Conservation (phyloP, 176 grass and related monocot genomes). For the Bonia amplexicaulis region DNA sequence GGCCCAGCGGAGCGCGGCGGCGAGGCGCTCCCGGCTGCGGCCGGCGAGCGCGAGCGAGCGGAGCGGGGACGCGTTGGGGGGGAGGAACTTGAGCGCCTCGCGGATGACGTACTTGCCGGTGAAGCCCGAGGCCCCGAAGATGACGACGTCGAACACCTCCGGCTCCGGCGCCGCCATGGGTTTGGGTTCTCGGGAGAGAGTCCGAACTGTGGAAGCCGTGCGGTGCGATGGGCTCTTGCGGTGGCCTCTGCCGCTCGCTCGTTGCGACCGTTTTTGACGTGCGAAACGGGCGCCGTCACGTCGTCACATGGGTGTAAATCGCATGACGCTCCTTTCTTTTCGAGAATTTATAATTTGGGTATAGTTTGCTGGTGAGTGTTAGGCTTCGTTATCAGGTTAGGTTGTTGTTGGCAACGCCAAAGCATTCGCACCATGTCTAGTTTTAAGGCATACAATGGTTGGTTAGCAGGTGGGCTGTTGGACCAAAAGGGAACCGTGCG, state of each 20-base stretch:
- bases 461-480: too few species aligned
- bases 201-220: background rate
- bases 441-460: too few species aligned
- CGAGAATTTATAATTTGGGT: too few species aligned
- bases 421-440: too few species aligned
- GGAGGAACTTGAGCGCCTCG: slow-evolving; percentile 70
- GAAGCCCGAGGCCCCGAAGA: slow-evolving; percentile 92
- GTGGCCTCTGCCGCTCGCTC: background rate
- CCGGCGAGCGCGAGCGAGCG: slow-evolving; percentile 66
- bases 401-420: too few species aligned
- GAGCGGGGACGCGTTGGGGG: slow-evolving; percentile 33
- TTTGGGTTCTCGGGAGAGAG: background rate
- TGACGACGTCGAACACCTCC: slow-evolving; percentile 71
- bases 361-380: too few species aligned
- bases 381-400: too few species aligned
- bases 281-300: background rate
- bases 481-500: too few species aligned
- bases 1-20: slow-evolving; percentile 59
- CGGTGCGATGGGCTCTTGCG: background rate
- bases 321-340: background rate
- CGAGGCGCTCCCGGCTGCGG: slow-evolving; percentile 55
- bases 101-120: slow-evolving; percentile 83
- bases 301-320: background rate
- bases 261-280: background rate
- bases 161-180: slow-evolving; percentile 15